A percentile compares a stretch with the other conserved stretches of the same genome.
Conservation (phyloP, 2,329 filamentous ascomycete genomes). For the Beauveria brongniartii region DNA sequence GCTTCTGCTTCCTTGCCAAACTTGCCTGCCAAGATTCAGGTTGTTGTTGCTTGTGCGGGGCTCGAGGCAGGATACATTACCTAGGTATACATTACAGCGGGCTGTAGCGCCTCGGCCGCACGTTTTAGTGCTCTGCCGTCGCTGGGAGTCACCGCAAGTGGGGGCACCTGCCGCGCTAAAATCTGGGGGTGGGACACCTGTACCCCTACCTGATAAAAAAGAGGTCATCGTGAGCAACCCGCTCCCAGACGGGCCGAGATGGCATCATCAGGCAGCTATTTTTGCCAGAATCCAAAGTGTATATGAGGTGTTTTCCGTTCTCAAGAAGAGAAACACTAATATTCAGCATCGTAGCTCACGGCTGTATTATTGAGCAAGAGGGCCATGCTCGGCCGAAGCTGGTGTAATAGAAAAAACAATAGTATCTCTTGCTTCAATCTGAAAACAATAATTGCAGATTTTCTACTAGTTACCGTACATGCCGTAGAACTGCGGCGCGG, state of each 20-base stretch:
- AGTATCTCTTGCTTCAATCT: too few species aligned
- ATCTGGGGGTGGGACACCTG: constrained; percentile 14
- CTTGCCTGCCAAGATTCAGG: neutral
- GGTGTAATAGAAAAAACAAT: neutral
- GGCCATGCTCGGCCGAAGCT: too few species aligned
- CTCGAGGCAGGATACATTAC: neutral
- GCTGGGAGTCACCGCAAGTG: neutral
- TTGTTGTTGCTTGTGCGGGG: neutral
- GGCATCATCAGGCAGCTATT: too few species aligned
- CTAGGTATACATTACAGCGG: neutral
- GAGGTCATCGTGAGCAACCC: neutral
- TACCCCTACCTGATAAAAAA: neutral
- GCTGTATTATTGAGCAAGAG: too few species aligned
- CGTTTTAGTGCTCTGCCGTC: neutral
- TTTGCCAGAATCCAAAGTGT: too few species aligned
- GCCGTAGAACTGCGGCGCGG: neutral
- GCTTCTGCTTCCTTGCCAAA: too few species aligned
- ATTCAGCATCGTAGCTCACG: too few species aligned
- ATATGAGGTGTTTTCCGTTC: too few species aligned
- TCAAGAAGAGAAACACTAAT: too few species aligned
- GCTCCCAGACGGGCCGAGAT: neutral
- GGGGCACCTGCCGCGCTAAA: constrained; percentile 10
- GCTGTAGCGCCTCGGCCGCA: neutral
- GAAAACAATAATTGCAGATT: too few species aligned
- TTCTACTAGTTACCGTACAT: too few species aligned